A percentile compares a stretch with the other conserved stretches of the same genome.
These are phyloP conservation scores for Fusarium nurragi DNA, from an alignment of 2,329 filamentous ascomycete genomes.

Conservation along the genomic window DNA sequence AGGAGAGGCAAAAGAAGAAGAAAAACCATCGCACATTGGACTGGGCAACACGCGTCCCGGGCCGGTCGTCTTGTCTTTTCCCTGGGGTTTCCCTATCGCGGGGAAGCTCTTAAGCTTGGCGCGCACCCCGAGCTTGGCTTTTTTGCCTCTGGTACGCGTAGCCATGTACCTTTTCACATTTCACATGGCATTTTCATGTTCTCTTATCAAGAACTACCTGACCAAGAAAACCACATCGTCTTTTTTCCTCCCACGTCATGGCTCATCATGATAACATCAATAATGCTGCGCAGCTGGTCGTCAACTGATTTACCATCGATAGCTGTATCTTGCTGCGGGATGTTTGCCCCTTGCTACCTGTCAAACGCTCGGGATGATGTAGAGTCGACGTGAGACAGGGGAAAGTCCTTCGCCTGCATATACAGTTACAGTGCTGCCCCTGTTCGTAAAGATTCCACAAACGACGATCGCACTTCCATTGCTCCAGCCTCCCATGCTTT, in stretches of 20 bases:
- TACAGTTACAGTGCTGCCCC: neutral
- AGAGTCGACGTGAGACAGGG: slow-evolving; percentile 34
- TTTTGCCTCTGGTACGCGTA: slow-evolving; percentile 23
- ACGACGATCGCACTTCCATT: neutral
- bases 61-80: slow-evolving; percentile 3
- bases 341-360: slow-evolving; percentile 30
- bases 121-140: slow-evolving; percentile 16
- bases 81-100: slow-evolving; percentile 8
- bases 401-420: slow-evolving; percentile 3
- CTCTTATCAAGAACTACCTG: slow-evolving; percentile 9
- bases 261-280: slow-evolving; percentile 21
- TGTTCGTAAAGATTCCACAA: slow-evolving; percentile 7
- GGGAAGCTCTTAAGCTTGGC: slow-evolving; percentile 21
- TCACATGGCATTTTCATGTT: slow-evolving; percentile 16
- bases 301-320: neutral
- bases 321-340: neutral
- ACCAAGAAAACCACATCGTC: neutral
- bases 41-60: slow-evolving; percentile 25
- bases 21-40: slow-evolving; percentile 5
- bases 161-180: neutral
- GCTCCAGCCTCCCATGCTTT: neutral
- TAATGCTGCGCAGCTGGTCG: neutral
- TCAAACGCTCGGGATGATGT: slow-evolving; percentile 35
- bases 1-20: neutral
- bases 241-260: slow-evolving; percentile 27